These are phyloP conservation scores for Eucalyptus viminalis DNA, from an alignment of 345 rosid species.

Conservation along the genomic window DNA sequence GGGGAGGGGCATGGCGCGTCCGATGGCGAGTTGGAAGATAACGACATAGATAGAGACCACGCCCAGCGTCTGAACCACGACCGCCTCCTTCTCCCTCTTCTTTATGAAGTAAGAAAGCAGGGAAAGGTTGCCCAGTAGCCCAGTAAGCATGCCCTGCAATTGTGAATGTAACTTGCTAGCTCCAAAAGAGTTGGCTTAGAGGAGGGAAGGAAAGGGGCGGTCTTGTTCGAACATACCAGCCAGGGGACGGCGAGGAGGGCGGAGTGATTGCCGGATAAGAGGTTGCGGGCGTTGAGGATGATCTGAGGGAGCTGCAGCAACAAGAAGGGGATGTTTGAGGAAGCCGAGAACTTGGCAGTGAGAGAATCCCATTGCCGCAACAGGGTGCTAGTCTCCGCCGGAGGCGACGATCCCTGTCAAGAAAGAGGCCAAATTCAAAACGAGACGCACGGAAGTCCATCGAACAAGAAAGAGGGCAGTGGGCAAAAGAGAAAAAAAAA, in stretches of 20 bases:
- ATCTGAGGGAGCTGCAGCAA: constrained; percentile 88
- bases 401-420: constrained; percentile 23
- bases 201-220: not conserved
- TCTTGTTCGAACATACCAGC: constrained; percentile 36
- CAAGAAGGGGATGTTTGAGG: constrained; percentile 66
- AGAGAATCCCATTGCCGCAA: constrained; percentile 67
- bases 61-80: constrained; percentile 73
- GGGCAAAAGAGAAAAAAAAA: not conserved
- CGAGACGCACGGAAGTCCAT: not conserved
- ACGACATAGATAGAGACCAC: constrained; percentile 48
- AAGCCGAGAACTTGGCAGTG: constrained; percentile 75
- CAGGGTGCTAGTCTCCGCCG: constrained; percentile 10
- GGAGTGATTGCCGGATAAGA: constrained; percentile 58
- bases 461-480: not conserved
- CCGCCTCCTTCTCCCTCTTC: constrained; percentile 74
- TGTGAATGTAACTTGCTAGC: not conserved
- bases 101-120: constrained; percentile 75
- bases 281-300: constrained; percentile 70
- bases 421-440: not conserved
- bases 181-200: not conserved
- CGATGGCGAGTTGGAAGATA: constrained; percentile 70
- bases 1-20: constrained; percentile 72
- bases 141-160: constrained; percentile 82
- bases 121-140: constrained; percentile 79
- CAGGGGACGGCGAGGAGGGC: constrained; percentile 90